Evolutionary conservation across 164 flowering plant species (phyloP).

Genomic region (Macadamia integrifolia): DNA sequence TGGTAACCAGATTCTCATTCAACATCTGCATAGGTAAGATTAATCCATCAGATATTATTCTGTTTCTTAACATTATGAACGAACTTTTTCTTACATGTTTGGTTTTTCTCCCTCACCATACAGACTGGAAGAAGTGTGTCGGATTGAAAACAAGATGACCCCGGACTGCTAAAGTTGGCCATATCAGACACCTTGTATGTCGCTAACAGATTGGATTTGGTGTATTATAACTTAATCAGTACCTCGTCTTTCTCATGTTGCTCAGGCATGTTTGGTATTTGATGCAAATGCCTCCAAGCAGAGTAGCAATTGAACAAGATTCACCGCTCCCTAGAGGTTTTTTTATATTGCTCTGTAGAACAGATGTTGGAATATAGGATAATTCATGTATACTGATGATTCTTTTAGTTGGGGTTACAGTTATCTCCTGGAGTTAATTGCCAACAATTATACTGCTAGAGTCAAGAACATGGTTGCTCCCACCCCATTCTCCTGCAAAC

Average conservation of each 20-base stretch:
- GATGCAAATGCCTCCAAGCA: slow-evolving; percentile 2
- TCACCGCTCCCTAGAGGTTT: not conserved
- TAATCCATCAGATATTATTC: not conserved
- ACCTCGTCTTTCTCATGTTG: not conserved
- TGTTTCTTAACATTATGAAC: not conserved
- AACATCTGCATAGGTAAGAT: slow-evolving; percentile 25
- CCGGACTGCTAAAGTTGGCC: not conserved
- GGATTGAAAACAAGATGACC: slow-evolving; percentile 7
- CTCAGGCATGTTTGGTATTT: not conserved
- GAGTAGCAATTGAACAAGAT: not conserved
- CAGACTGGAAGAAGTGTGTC: slow-evolving; percentile 9
- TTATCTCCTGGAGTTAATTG: not conserved
- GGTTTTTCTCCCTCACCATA: slow-evolving; percentile 3
- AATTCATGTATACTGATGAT: not conserved
- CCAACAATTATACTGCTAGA: too few relatives aligned
- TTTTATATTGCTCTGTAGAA: slow-evolving; percentile 4
- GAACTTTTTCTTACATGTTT: not conserved
- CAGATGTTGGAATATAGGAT: slow-evolving; percentile 1
- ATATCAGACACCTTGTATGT: not conserved
- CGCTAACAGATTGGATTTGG: not conserved
- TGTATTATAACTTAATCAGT: not conserved
- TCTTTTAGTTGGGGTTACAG: not conserved
- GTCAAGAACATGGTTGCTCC: too few relatives aligned
- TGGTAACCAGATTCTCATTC: slow-evolving; percentile 15
- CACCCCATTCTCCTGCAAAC: too few relatives aligned